Evolutionary conservation across 2,329 filamentous ascomycete genomes (phyloP).

Genomic region (Hypomyces rosellus): DNA sequence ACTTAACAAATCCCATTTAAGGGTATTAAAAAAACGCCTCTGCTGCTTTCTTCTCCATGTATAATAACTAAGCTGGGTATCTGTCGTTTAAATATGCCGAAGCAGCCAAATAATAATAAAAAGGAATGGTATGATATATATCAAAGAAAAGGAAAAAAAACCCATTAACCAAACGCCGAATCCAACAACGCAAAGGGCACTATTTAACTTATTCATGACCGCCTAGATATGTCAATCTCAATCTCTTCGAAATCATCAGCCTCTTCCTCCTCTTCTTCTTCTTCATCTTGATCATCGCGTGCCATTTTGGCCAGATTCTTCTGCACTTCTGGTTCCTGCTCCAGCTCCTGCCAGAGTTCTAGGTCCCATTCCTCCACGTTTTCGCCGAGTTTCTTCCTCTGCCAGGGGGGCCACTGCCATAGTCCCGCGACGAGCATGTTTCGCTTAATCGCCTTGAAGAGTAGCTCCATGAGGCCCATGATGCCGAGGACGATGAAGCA

Average conservation of each 20-base stretch:
- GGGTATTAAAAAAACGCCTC: no score
- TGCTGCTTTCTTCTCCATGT: no score
- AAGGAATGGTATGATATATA: no score
- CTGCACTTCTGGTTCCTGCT: slow-evolving; percentile 42
- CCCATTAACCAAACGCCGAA: not conserved
- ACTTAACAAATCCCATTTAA: no score
- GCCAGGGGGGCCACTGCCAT: slow-evolving; percentile 43
- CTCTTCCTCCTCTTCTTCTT: slow-evolving; percentile 17
- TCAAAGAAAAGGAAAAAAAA: no score
- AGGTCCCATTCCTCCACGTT: slow-evolving; percentile 45
- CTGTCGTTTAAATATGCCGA: slow-evolving; percentile 7
- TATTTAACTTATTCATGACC: not conserved
- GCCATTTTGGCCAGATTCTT: slow-evolving; percentile 37
- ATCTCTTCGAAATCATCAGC: slow-evolving; percentile 17
- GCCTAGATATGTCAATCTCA: slow-evolving; percentile 8
- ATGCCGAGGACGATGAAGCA: slow-evolving; percentile 57
- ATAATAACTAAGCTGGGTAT: slow-evolving; percentile 1
- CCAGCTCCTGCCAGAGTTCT: slow-evolving; percentile 53
- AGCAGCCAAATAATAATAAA: not conserved
- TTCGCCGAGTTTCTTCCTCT: slow-evolving; percentile 25
- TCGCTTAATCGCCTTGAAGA: slow-evolving; percentile 45
- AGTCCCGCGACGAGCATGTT: slow-evolving; percentile 39
- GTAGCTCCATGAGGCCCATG: slow-evolving; percentile 59
- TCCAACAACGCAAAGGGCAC: not conserved
- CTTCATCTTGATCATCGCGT: slow-evolving; percentile 24